Percentiles rank a stretch among this genome's conserved stretches.
Conservation (phyloP, 768 basidiomycete species). For the Hygrocybe punicea region DNA sequence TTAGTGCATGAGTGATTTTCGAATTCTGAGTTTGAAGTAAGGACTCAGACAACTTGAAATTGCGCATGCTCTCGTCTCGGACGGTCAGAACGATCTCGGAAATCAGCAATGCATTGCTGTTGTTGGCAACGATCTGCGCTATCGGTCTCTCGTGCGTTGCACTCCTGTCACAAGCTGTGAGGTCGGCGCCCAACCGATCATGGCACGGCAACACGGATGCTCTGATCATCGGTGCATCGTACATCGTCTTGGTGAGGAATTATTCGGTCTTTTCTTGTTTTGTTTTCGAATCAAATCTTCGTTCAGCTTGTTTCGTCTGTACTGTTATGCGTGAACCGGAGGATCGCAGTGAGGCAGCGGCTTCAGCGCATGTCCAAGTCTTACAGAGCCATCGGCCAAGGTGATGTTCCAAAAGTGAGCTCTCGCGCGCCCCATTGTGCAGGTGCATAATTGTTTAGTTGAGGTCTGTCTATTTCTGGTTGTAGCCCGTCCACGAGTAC, state of each 20-base stretch:
- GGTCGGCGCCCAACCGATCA: slow-evolving; percentile 52
- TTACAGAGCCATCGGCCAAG: slow-evolving; percentile 47
- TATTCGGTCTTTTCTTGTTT: neutral
- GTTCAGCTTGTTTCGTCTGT: slow-evolving; percentile 58
- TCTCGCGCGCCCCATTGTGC: neutral
- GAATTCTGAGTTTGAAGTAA: too few species aligned
- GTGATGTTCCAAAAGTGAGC: slow-evolving; percentile 60
- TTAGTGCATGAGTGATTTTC: too few species aligned
- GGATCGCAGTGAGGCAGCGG: slow-evolving; percentile 60
- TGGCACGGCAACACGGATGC: slow-evolving; percentile 67
- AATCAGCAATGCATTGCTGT: slow-evolving; percentile 50
- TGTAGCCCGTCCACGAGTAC: slow-evolving; percentile 61
- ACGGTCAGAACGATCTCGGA: slow-evolving; percentile 51
- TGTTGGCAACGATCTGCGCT: slow-evolving; percentile 50
- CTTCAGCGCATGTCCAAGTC: slow-evolving; percentile 66
- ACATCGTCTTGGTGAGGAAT: slow-evolving; percentile 58
- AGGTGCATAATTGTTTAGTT: too few species aligned
- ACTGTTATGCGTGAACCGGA: slow-evolving; percentile 62
- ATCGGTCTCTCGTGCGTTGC: slow-evolving; percentile 61
- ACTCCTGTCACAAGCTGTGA: slow-evolving; percentile 68
- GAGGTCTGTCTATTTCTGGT: slow-evolving; percentile 5
- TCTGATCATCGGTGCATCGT: slow-evolving; percentile 66
- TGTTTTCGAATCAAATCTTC: too few species aligned
- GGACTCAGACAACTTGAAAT: too few species aligned
- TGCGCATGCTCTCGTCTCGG: slow-evolving; percentile 40